A percentile compares a stretch with the other conserved stretches of the same genome.
These are phyloP conservation scores for Camellia oleifera DNA, from an alignment of 179 eudicot species.

Conservation along the genomic window DNA sequence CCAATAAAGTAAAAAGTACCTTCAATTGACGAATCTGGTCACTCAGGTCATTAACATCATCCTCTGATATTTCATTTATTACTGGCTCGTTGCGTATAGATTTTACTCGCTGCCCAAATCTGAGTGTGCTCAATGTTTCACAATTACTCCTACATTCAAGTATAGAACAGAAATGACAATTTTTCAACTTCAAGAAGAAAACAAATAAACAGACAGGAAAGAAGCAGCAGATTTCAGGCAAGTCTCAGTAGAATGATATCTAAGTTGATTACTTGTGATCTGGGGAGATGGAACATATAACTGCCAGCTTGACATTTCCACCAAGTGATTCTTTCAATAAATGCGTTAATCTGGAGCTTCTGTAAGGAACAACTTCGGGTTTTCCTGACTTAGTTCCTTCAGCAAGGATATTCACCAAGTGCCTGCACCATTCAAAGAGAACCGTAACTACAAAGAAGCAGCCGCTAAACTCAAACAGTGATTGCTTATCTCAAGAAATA, in stretches of 20 bases:
- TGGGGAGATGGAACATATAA: conserved; percentile 81
- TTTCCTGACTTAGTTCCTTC: conserved; percentile 41
- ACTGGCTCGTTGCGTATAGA: conserved; percentile 72
- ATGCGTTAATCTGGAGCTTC: conserved; percentile 76
- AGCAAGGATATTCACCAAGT: conserved; percentile 73
- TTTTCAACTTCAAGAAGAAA: not conserved
- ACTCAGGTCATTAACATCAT: conserved; percentile 79
- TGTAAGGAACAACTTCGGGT: conserved; percentile 52
- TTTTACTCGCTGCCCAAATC: conserved; percentile 75
- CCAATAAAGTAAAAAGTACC: conserved; percentile 38
- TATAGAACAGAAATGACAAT: conserved; percentile 9
- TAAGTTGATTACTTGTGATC: conserved; percentile 57
- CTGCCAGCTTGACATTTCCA: conserved; percentile 88
- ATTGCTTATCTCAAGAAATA: too few relatives aligned
- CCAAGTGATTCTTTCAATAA: conserved; percentile 89
- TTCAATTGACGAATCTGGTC: conserved; percentile 94
- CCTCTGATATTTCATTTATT: conserved; percentile 89
- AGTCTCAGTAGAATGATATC: not conserved
- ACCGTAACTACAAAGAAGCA: conserved; percentile 4
- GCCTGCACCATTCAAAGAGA: conserved; percentile 44
- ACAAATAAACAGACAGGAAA: not conserved
- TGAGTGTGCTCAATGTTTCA: conserved; percentile 85
- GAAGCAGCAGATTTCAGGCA: not conserved
- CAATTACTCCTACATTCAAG: conserved; percentile 52
- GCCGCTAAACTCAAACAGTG: not conserved